phyloP scores from a whole-genome alignment of 495 filamentous ascomycete genomes.

The Evansstolkia leycettana region DNA sequence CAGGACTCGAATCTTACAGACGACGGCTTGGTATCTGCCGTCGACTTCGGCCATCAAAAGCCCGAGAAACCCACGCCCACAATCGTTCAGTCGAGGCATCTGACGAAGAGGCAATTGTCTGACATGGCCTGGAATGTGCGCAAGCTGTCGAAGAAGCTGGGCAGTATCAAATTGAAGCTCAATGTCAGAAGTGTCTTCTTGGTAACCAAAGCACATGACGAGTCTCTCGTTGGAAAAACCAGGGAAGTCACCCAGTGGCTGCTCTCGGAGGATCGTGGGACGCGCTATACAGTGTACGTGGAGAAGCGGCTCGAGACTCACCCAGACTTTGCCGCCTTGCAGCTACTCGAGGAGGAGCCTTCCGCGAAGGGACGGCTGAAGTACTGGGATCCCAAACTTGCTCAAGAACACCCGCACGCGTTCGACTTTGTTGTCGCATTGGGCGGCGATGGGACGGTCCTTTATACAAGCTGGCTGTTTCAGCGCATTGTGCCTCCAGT shows the following conservation, averaged over 20 bases:
- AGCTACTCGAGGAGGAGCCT: conserved; percentile 45
- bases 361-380: conserved; percentile 47
- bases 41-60: conserved; percentile 12
- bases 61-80: conserved; percentile 12
- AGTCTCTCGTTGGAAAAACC: conserved; percentile 66
- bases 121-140: conserved; percentile 96
- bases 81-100: conserved; percentile 45
- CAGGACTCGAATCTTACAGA: conserved; percentile 6
- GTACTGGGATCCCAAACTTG: conserved; percentile 77
- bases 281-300: conserved; percentile 63
- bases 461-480: conserved; percentile 94
- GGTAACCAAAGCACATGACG: conserved; percentile 80
- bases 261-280: conserved; percentile 59
- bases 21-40: conserved; percentile 3
- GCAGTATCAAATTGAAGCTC: conserved; percentile 65
- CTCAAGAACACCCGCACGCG: conserved; percentile 60
- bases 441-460: conserved; percentile 91
- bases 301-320: conserved; percentile 61
- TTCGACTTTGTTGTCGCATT: conserved; percentile 93
- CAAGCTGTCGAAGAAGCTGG: conserved; percentile 75
- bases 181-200: conserved; percentile 75
- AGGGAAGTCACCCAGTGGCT: conserved; percentile 72
- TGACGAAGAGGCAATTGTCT: conserved; percentile 85
- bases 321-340: conserved; percentile 54
- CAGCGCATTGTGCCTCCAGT: conserved; percentile 94